Base-by-base conservation (phyloP, 192 early-diverging fungal genomes). In the Coemansia sp. region DNA sequence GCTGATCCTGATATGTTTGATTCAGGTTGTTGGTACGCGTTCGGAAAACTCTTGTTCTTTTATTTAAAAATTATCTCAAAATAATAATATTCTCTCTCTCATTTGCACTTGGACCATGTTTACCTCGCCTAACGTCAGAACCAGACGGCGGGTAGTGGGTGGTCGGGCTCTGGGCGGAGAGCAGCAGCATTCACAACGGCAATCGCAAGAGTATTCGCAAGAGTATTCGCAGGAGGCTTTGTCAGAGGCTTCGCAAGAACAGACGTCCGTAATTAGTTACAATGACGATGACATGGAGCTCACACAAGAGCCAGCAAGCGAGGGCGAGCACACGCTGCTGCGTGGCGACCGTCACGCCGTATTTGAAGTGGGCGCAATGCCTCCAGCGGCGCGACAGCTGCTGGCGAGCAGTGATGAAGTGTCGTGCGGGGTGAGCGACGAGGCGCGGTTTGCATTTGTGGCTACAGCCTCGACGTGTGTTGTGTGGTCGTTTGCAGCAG, bases 291-390 rank as follows among this genome's bases (percentile, higher is more conserved):
- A 20, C 6, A 9, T 47, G 45, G 45, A 47, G 45, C 45, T 20
- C 12, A 6, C 41, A 34, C 43, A 63, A 15, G 62, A 63, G 20
- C 4, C 24, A 18, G n/a, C n/a, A 5, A 12, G 43, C 30, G 64
- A 60, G 3, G 65, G 43, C 3, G 35, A 35, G 27, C 72, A 37
- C 47, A 65, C 63, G 6, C 58, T 80, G 41, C 39, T 81, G 32
- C 69, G 61, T 6, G 70, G 70, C 24, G 74, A 81, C 38, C 62
- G 67, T 3, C 74, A 81, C 32, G 63, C 78, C 1, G 78, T 81
- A 39, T 63, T 67, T 47, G 63, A 58, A 15, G 53, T 68, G 9
- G 69, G 68, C 1, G 43, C 55, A 34, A 58, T 75, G 30, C 78
- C 78, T 3, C 67, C 68, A 5, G 56, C 44, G 1, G 78, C 65